Conservation (phyloP, 495 filamentous ascomycete species). For the Penicillium soppii region DNA sequence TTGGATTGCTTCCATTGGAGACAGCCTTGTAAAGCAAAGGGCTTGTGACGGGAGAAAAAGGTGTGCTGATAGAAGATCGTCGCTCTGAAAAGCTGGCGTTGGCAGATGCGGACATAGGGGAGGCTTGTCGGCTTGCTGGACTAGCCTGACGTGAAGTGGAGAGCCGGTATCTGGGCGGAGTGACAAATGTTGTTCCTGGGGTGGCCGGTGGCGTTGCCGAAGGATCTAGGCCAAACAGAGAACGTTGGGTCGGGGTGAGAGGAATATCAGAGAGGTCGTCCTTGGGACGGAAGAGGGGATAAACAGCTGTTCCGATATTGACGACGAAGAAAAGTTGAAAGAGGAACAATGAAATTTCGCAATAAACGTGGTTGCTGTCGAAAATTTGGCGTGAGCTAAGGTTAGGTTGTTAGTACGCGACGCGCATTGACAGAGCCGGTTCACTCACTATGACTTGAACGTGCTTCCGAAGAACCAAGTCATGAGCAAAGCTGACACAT, state of each 20-base stretch:
- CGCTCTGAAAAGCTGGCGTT: constrained; percentile 43
- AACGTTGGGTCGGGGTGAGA: constrained; percentile 84
- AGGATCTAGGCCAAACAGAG: constrained; percentile 78
- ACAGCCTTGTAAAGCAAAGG: constrained; percentile 71
- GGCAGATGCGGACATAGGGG: constrained; percentile 50
- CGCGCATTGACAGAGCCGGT: neutral
- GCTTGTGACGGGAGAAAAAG: constrained; percentile 56
- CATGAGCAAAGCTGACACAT: constrained; percentile 54
- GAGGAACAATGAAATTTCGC: constrained; percentile 39
- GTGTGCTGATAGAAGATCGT: constrained; percentile 33
- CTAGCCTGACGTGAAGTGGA: constrained; percentile 61
- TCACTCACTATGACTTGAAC: constrained; percentile 39
- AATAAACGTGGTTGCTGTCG: constrained; percentile 23
- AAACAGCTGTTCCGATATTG: constrained; percentile 65
- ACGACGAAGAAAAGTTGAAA: constrained; percentile 59
- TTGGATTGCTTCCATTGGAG: constrained; percentile 45
- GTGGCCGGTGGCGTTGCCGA: constrained; percentile 61
- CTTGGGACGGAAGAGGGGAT: constrained; percentile 64
- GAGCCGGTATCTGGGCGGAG: constrained; percentile 82
- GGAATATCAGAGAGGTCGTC: constrained; percentile 88
- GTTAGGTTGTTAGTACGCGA: constrained; percentile 3
- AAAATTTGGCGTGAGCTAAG: constrained; percentile 27
- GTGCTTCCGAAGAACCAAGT: constrained; percentile 40
- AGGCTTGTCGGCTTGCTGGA: constrained; percentile 52
- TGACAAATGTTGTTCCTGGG: constrained; percentile 66